phyloP scores from a whole-genome alignment of 2,329 filamentous ascomycete species.

The Phaeophleospora eucalypticola region DNA sequence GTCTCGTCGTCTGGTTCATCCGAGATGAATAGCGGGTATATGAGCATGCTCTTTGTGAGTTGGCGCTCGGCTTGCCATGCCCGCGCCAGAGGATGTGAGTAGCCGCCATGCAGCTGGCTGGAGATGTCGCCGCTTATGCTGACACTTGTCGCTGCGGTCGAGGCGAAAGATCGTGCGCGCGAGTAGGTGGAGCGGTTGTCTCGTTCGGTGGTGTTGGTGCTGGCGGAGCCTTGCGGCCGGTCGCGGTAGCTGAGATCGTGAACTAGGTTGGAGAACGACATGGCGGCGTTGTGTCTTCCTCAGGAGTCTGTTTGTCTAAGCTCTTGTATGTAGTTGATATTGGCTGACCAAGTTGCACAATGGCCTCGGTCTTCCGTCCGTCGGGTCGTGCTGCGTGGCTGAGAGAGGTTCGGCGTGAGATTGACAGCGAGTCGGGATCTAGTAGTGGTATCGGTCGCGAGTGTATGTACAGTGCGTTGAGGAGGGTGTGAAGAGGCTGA shows the following conservation, averaged over 20 bases:
- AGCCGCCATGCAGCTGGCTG: slow-evolving; percentile 50
- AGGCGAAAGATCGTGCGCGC: slow-evolving; percentile 47
- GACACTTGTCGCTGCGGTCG: slow-evolving; percentile 50
- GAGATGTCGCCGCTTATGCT: slow-evolving; percentile 51
- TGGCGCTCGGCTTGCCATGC: slow-evolving; percentile 52
- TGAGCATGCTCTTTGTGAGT: slow-evolving; percentile 77
- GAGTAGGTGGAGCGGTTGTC: slow-evolving; percentile 46
- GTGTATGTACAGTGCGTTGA: not conserved
- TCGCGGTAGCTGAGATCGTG: slow-evolving; percentile 50
- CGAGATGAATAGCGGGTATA: slow-evolving; percentile 94
- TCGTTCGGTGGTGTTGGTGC: slow-evolving; percentile 41
- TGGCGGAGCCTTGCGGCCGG: slow-evolving; percentile 36
- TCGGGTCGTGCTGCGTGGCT: not conserved
- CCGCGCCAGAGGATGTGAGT: slow-evolving; percentile 48
- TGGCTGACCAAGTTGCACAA: too few species aligned
- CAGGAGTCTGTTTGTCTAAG: not conserved
- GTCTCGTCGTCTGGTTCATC: slow-evolving; percentile 91
- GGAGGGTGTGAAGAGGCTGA: too few species aligned
- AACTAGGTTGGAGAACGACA: slow-evolving; percentile 52
- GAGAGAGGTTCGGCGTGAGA: not conserved
- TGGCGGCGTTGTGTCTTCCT: slow-evolving; percentile 29
- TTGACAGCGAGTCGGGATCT: too few species aligned
- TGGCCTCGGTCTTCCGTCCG: too few species aligned
- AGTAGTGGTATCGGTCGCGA: too few species aligned
- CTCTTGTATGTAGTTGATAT: not conserved